Evolutionary conservation across 371 early-diverging fungal species (phyloP).

Genomic region (Neoconidiobolus thromboides): DNA sequence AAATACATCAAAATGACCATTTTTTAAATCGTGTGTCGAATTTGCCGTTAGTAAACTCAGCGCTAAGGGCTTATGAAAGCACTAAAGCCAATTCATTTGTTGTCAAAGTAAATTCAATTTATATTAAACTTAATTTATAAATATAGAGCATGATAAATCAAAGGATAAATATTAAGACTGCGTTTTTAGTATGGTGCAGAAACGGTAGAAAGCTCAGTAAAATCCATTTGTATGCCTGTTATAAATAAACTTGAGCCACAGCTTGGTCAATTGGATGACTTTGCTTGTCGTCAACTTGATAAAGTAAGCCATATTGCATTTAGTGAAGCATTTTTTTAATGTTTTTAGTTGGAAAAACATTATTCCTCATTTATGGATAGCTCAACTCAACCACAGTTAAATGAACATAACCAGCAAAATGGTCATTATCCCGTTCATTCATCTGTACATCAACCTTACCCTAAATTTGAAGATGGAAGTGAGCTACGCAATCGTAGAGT

Average conservation of each 20-base stretch:
- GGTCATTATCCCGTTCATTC: neutral
- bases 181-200: constrained; percentile 31
- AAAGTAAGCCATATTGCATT: constrained; percentile 18
- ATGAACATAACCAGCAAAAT: neutral
- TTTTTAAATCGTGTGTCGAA: constrained; percentile 56
- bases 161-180: neutral
- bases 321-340: neutral
- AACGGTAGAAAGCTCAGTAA: constrained; percentile 58
- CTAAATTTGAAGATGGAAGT: neutral
- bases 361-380: constrained; percentile 3
- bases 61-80: constrained; percentile 52
- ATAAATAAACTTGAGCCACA: constrained; percentile 36
- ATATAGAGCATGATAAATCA: neutral
- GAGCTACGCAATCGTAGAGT: neutral
- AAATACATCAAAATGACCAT: constrained; percentile 9
- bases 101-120: constrained; percentile 27
- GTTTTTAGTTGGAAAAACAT: neutral
- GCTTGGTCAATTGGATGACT: constrained; percentile 37
- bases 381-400: neutral
- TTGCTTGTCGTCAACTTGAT: constrained; percentile 56
- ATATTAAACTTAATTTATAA: neutral
- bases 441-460: neutral
- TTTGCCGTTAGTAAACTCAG: constrained; percentile 58
- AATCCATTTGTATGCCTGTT: constrained; percentile 38
- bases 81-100: constrained; percentile 48